Conservation (phyloP, 2,329 filamentous ascomycete genomes). For the Helotiales sp. region DNA sequence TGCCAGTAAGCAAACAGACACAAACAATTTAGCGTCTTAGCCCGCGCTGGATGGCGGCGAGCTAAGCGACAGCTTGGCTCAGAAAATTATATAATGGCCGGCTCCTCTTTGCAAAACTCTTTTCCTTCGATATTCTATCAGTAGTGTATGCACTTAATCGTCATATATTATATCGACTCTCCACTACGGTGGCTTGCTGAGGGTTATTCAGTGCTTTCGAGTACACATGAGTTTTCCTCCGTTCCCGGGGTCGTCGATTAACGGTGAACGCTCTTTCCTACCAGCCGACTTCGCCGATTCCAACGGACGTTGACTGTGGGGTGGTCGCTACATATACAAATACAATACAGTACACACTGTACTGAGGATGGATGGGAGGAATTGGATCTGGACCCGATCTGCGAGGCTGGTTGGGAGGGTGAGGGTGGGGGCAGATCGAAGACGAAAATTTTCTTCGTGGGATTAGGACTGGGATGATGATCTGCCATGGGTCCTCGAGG, state of each 20-base stretch:
- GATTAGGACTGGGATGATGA: not conserved
- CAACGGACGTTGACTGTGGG: slow-evolving; percentile 50
- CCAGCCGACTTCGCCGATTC: slow-evolving; percentile 46
- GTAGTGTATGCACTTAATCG: slow-evolving; percentile 47
- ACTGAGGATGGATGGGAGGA: not conserved
- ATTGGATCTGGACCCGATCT: not conserved
- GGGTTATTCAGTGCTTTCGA: slow-evolving; percentile 42
- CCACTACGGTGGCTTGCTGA: slow-evolving; percentile 50
- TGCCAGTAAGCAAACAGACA: not conserved
- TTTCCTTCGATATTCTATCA: slow-evolving; percentile 43
- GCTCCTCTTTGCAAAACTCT: slow-evolving; percentile 18
- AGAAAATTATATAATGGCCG: not conserved
- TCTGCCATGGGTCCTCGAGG: not conserved
- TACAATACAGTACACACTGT: not conserved
- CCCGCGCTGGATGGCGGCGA: not conserved
- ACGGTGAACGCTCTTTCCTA: slow-evolving; percentile 50
- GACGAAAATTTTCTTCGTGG: not conserved
- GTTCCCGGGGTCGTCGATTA: slow-evolving; percentile 50
- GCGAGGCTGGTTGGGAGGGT: not conserved
- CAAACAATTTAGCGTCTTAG: not conserved
- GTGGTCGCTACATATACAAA: slow-evolving; percentile 46
- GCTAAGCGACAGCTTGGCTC: not conserved
- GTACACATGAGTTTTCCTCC: slow-evolving; percentile 46
- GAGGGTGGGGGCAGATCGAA: not conserved
- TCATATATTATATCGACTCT: slow-evolving; percentile 46